phyloP scores from a whole-genome alignment of 2,329 filamentous ascomycete species.

The Colletotrichum tamarilloi region DNA sequence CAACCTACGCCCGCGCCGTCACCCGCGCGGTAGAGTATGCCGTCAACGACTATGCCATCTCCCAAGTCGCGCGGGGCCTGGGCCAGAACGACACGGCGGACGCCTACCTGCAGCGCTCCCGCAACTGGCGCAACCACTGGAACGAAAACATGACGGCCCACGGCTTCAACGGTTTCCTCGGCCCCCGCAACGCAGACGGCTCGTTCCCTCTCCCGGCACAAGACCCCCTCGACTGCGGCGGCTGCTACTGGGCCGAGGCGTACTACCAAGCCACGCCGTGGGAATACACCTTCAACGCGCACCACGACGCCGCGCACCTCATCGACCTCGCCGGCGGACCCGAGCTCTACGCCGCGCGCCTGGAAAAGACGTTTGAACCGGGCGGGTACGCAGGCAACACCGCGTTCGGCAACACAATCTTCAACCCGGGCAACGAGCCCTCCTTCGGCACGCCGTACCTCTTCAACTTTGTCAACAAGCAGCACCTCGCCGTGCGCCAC shows the following conservation, averaged over 20 bases:
- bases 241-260: slow-evolving; percentile 73
- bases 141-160: slow-evolving; percentile 67
- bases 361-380: slow-evolving; percentile 70
- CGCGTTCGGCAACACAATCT: slow-evolving; percentile 65
- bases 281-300: slow-evolving; percentile 76
- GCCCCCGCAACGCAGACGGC: slow-evolving; percentile 65
- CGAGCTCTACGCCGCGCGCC: slow-evolving; percentile 63
- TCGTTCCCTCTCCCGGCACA: slow-evolving; percentile 62
- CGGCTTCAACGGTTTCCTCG: slow-evolving; percentile 74
- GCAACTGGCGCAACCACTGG: slow-evolving; percentile 80
- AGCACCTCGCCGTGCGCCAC: slow-evolving; percentile 69
- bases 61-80: slow-evolving; percentile 72
- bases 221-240: slow-evolving; percentile 68
- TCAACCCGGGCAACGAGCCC: slow-evolving; percentile 76
- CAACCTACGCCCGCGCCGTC: slow-evolving; percentile 69
- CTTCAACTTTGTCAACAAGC: slow-evolving; percentile 74
- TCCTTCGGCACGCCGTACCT: slow-evolving; percentile 75
- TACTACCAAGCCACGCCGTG: slow-evolving; percentile 71
- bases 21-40: slow-evolving; percentile 75
- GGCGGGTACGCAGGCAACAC: slow-evolving; percentile 54
- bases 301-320: slow-evolving; percentile 70
- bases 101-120: slow-evolving; percentile 71
- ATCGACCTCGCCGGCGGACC: slow-evolving; percentile 66
- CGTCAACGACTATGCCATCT: slow-evolving; percentile 75
- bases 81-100: slow-evolving; percentile 60